Conservation (phyloP, 2,329 filamentous ascomycete genomes). For the Lachnellula cervina region DNA sequence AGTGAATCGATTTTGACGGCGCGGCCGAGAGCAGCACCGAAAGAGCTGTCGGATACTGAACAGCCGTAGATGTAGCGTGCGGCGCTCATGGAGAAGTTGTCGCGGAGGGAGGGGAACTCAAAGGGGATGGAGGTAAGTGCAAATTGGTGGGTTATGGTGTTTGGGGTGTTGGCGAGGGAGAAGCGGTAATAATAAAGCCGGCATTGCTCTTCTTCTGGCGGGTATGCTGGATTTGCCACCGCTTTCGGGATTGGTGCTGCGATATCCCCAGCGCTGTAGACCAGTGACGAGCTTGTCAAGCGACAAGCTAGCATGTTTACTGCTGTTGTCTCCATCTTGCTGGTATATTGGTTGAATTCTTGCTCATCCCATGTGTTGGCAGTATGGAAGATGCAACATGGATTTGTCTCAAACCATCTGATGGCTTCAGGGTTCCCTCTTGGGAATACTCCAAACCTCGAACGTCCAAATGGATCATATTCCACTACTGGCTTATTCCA, state of each 20-base stretch:
- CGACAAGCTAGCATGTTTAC: slow-evolving; percentile 64
- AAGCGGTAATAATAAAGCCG: slow-evolving; percentile 67
- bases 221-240: slow-evolving; percentile 12
- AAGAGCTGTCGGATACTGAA: slow-evolving; percentile 52
- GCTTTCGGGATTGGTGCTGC: slow-evolving; percentile 43
- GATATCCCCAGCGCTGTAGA: slow-evolving; percentile 62
- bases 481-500: slow-evolving; percentile 52
- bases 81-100: slow-evolving; percentile 49
- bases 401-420: slow-evolving; percentile 62
- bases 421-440: slow-evolving; percentile 52
- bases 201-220: slow-evolving; percentile 58
- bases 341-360: slow-evolving; percentile 17
- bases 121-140: slow-evolving; percentile 61
- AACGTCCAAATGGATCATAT: slow-evolving; percentile 52
- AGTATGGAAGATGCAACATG: slow-evolving; percentile 68
- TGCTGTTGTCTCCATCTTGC: slow-evolving; percentile 31
- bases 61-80: slow-evolving; percentile 64
- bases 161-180: slow-evolving; percentile 34
- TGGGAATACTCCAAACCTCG: slow-evolving; percentile 65
- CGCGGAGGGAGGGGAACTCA: slow-evolving; percentile 60
- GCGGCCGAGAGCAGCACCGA: slow-evolving; percentile 56
- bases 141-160: slow-evolving; percentile 55
- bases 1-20: slow-evolving; percentile 63
- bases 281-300: slow-evolving; percentile 58
- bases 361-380: slow-evolving; percentile 64